Conservation (phyloP, 352 stramenopile species). For the Blastocystis sp. region DNA sequence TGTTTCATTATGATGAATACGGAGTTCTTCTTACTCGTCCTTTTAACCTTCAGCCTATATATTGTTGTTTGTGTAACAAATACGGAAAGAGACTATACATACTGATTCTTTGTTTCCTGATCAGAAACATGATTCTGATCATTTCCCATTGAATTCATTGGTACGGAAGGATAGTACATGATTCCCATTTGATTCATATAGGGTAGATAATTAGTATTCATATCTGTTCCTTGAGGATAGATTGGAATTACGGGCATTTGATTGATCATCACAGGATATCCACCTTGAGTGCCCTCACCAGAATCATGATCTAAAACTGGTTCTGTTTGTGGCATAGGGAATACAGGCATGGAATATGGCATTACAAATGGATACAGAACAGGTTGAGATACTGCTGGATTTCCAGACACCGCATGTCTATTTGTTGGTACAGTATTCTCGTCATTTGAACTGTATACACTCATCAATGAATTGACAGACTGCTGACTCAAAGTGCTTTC, state of each 20-base stretch:
- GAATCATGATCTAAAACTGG: neutral
- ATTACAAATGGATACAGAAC: conserved; percentile 7
- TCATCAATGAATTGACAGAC: neutral
- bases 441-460: too few relatives aligned
- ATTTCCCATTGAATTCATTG: neutral
- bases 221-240: neutral
- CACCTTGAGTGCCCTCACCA: neutral
- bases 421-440: too few relatives aligned
- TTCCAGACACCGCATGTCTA: too few relatives aligned
- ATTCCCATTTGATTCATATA: conserved; percentile 9
- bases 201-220: neutral
- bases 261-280: neutral
- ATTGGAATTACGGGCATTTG: neutral
- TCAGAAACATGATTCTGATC: neutral
- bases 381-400: too few relatives aligned
- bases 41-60: neutral
- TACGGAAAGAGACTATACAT: neutral
- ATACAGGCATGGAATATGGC: conserved; percentile 13
- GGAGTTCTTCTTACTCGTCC: neutral
- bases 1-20: conserved; percentile 6
- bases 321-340: neutral
- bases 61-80: neutral
- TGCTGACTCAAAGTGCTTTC: neutral
- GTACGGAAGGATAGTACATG: neutral
- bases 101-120: neutral